Conservation (phyloP, 768 basidiomycete species). For the Leucocoprinus birnbaumii region DNA sequence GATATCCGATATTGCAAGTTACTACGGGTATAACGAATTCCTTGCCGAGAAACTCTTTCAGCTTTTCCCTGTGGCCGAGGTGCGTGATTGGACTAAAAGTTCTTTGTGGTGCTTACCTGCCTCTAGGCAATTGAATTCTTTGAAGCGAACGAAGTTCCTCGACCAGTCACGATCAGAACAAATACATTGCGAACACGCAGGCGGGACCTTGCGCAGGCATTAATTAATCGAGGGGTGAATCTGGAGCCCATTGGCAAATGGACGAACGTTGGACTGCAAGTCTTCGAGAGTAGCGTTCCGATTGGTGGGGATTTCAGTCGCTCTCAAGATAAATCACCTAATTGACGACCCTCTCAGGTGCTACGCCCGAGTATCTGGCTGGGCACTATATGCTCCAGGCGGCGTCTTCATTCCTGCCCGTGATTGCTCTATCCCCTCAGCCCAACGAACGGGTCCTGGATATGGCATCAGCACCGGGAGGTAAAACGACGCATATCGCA, state of each 20-base stretch:
- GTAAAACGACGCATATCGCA: constrained; percentile 97
- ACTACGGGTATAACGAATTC: constrained; percentile 98
- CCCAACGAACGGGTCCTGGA: constrained; percentile 93
- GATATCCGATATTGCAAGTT: constrained; percentile 84
- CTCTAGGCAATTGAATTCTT: constrained; percentile 94
- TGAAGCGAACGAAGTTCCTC: constrained; percentile 92
- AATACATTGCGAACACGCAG: constrained; percentile 94
- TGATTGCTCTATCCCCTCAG: constrained; percentile 91
- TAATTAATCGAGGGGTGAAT: constrained; percentile 95
- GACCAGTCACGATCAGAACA: constrained; percentile 97
- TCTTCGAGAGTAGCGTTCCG: constrained; percentile 94
- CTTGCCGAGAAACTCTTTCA: constrained; percentile 92
- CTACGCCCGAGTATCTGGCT: constrained; percentile 97
- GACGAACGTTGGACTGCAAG: constrained; percentile 98
- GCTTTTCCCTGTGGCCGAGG: constrained; percentile 91
- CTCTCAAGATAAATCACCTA: neutral
- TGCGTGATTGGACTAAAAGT: constrained; percentile 29
- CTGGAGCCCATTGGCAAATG: constrained; percentile 99
- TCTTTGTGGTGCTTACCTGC: constrained; percentile 9
- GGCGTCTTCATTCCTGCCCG: constrained; percentile 98
- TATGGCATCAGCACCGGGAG: constrained; percentile 98
- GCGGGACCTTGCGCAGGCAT: constrained; percentile 88
- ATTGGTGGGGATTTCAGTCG: constrained; percentile 52
- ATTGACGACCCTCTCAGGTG: constrained; percentile 26
- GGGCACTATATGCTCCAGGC: constrained; percentile 99